Percentiles rank a stretch among this genome's conserved stretches.
These are phyloP conservation scores for Fusarium albidum DNA, from an alignment of 2,329 filamentous ascomycete species.

Conservation along the genomic window DNA sequence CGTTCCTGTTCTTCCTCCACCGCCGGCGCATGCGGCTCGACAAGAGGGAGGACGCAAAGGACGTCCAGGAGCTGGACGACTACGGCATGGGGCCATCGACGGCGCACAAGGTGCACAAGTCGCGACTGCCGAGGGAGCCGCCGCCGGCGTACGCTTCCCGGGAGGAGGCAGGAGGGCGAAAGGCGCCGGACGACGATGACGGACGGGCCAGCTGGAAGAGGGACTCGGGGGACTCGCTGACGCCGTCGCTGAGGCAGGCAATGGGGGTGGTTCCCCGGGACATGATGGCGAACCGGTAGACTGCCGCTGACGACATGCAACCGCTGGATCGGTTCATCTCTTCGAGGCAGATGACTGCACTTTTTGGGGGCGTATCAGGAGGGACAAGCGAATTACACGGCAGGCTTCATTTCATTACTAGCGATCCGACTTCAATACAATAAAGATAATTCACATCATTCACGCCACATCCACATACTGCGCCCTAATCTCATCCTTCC, in stretches of 20 bases:
- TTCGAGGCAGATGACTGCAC: neutral
- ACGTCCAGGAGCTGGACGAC: constrained; percentile 39
- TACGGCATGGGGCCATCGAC: constrained; percentile 30
- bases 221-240: constrained; percentile 33
- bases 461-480: constrained; percentile 10
- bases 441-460: no score
- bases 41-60: constrained; percentile 34
- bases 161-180: no score
- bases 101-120: constrained; percentile 1
- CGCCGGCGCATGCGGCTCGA: constrained; percentile 31
- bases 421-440: no score
- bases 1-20: constrained; percentile 31
- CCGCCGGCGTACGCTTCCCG: constrained; percentile 23
- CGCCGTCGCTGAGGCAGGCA: constrained; percentile 36
- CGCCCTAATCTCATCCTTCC: constrained; percentile 17
- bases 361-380: no score
- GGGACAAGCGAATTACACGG: no score
- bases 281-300: constrained; percentile 26
- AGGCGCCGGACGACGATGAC: no score
- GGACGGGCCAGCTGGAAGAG: constrained; percentile 18
- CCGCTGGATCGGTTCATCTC: neutral
- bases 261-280: constrained; percentile 34
- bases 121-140: constrained; percentile 28
- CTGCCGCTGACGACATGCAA: no score
- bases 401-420: no score